A percentile compares a stretch with the other conserved stretches of the same genome.
Evolutionary conservation across 1,284 basidiomycete genomes (phyloP).

Genomic region (Puccinia hordei): DNA sequence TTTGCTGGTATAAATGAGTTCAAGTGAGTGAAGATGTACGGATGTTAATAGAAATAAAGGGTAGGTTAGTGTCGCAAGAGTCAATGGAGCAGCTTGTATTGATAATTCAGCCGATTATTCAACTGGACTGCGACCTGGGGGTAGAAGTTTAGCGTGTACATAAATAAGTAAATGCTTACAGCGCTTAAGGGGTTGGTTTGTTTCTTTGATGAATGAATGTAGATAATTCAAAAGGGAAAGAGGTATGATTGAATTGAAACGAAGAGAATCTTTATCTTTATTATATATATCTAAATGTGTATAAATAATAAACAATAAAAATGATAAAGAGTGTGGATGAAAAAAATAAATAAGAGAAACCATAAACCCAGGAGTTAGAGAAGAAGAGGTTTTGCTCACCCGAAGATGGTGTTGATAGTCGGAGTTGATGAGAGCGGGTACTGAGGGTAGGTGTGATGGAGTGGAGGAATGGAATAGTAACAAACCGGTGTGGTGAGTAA

Average conservation of each 20-base stretch:
- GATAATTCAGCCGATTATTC: conserved; percentile 13
- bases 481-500: too few species aligned
- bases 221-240: too few species aligned
- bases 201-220: neutral
- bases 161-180: too few species aligned
- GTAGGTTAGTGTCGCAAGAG: neutral
- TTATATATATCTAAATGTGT: too few species aligned
- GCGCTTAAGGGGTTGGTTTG: neutral
- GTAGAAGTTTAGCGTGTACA: neutral
- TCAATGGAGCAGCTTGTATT: conserved; percentile 19
- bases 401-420: neutral
- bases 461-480: neutral
- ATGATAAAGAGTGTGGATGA: too few species aligned
- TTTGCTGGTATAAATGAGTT: neutral
- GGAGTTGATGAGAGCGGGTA: neutral
- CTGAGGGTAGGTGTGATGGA: neutral
- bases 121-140: conserved; percentile 20
- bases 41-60: neutral
- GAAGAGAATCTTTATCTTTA: too few species aligned
- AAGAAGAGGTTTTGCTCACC: neutral
- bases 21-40: neutral
- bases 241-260: conserved; percentile 27
- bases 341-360: too few species aligned
- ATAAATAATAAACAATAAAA: too few species aligned
- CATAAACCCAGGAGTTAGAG: neutral